Percentiles rank a stretch among this genome's conserved stretches.
These are phyloP conservation scores for Scutellaria minor DNA, from an alignment of 257 asterid species.

Conservation along the genomic window DNA sequence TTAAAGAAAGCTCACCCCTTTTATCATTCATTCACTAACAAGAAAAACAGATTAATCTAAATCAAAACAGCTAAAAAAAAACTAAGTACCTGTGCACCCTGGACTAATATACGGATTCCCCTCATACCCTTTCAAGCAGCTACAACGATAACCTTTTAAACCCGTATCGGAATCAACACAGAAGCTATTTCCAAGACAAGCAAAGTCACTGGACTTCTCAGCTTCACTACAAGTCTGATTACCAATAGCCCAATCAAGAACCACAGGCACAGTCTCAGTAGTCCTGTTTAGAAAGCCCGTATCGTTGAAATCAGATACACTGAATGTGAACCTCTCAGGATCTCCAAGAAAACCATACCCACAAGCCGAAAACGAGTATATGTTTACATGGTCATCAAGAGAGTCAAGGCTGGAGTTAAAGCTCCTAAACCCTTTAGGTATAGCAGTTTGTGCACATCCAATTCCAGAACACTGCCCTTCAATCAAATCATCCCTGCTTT, in stretches of 20 bases:
- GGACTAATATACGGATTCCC: slow-evolving; percentile 64
- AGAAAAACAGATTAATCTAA: background rate
- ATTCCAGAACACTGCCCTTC: slow-evolving; percentile 59
- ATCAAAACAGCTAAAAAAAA: background rate
- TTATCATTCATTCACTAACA: background rate
- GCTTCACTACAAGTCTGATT: slow-evolving; percentile 46
- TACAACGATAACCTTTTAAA: slow-evolving; percentile 59
- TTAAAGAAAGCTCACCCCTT: background rate
- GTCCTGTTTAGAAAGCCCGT: slow-evolving; percentile 38
- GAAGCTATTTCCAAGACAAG: slow-evolving; percentile 44
- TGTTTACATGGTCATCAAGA: background rate
- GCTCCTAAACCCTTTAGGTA: slow-evolving; percentile 55
- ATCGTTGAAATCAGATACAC: slow-evolving; percentile 39
- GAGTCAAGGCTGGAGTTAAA: slow-evolving; percentile 5
- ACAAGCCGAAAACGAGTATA: slow-evolving; percentile 48
- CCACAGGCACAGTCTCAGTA: slow-evolving; percentile 44
- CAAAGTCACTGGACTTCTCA: slow-evolving; percentile 26
- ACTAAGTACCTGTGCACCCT: slow-evolving; percentile 54
- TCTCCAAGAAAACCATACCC: slow-evolving; percentile 62
- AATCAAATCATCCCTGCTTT: slow-evolving; percentile 35
- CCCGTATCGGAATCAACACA: slow-evolving; percentile 56
- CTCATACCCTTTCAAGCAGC: slow-evolving; percentile 52
- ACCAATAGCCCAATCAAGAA: slow-evolving; percentile 75
- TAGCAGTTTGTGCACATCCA: slow-evolving; percentile 61
- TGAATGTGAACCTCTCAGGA: slow-evolving; percentile 42